A percentile compares a stretch with the other conserved stretches of the same genome.
phyloP scores from a whole-genome alignment of 1,284 basidiomycete genomes.

The Peniophora sp. region DNA sequence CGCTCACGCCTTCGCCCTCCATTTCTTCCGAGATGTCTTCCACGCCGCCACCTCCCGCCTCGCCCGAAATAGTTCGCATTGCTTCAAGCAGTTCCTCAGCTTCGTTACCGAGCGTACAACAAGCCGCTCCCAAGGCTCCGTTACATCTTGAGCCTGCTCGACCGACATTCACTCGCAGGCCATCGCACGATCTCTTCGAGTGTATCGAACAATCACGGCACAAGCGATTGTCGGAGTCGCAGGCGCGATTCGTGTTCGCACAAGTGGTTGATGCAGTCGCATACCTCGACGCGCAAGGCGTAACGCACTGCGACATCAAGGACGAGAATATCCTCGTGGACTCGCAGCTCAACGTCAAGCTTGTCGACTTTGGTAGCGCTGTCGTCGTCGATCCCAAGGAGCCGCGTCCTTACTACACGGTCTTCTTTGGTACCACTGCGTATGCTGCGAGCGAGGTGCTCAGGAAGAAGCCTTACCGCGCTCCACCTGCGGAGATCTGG shows the following conservation, averaged over 20 bases:
- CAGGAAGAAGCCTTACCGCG: conserved; percentile 63
- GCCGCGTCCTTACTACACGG: conserved; percentile 61
- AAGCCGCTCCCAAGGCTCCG: not conserved
- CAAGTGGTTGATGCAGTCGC: conserved; percentile 84
- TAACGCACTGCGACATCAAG: conserved; percentile 90
- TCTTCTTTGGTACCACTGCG: conserved; percentile 77
- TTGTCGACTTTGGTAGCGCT: conserved; percentile 91
- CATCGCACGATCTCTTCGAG: conserved; percentile 88
- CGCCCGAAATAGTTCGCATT: conserved; percentile 28
- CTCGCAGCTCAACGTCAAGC: conserved; percentile 70
- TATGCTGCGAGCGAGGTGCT: conserved; percentile 81
- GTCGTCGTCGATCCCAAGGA: conserved; percentile 64
- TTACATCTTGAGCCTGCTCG: conserved; percentile 16
- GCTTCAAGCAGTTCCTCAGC: not conserved
- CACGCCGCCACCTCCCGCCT: conserved; percentile 20
- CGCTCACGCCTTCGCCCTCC: conserved; percentile 49
- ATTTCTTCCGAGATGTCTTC: conserved; percentile 29
- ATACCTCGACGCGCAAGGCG: conserved; percentile 71
- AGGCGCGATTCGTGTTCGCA: conserved; percentile 76
- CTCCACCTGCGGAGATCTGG: conserved; percentile 85
- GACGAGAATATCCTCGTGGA: conserved; percentile 91
- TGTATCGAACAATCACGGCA: conserved; percentile 84
- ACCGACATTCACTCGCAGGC: conserved; percentile 57
- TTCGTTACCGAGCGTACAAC: not conserved
- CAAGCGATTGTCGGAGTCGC: conserved; percentile 70